Evolutionary conservation across 2,329 filamentous ascomycete genomes (phyloP), one percentile per base, ranked within the genome.

Genomic region (Monilinia fructicola): DNA sequence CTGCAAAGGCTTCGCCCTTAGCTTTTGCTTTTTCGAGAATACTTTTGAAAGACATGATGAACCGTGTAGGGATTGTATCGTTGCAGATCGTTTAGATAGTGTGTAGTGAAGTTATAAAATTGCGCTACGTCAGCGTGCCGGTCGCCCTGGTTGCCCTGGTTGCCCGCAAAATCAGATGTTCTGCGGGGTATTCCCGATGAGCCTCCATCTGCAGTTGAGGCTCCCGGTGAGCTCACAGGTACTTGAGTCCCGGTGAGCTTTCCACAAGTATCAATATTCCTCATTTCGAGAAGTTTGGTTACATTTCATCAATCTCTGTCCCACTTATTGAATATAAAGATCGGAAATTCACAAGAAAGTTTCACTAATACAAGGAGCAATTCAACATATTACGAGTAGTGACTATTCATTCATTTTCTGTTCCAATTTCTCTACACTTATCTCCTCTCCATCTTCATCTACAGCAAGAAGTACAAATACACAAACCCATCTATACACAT

Each of bases 21-120:
- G 71, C 71, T 62, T 73, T 73, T 5, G 70, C 71, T 64, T 73
- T 72, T 14, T 66, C 69, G 18, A 73, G 50, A 18, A 73, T 68
- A 61, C 65, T 40, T 66, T 71, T 69, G 65, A 71, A 70, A 40
- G 71, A 71, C 70, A 72, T 71, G 14, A 10, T 52, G 28, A 18
- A 48, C 31, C 42, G 26, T 60, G 31, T 35, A 12, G 2, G 14
- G 26, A 35, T 60, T 60, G 21, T 21, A 23, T 38, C 35, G 28
- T 14, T 50, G 44, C 4, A 38, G 31, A 60, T 50, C 14, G 12
- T 11, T 14, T 38, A 21, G n/a, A 18, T 18, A 50, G 53, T 50
- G 31, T 38, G 28, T 11, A n/a, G 23, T 48, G 21, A 10, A 48
- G 55, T 28, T 46, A 7, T 10, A 21, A 26, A 35, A 9, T 3